Conservation (phyloP, 345 rosid genomes). For the Clarkia xantiana region DNA sequence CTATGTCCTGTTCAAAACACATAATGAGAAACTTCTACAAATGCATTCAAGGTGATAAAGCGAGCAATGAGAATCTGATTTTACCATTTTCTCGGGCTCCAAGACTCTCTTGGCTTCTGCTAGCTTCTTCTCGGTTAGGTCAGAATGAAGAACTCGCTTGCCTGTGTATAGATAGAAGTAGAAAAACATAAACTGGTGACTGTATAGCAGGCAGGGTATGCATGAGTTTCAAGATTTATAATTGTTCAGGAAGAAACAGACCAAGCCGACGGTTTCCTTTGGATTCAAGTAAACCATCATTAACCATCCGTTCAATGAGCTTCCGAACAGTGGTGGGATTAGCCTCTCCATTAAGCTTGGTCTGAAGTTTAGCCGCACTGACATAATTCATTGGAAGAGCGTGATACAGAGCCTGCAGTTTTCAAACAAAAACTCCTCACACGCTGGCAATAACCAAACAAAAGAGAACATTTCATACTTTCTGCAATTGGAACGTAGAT, state of each 20-base stretch:
- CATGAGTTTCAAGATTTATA: not conserved
- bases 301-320: slow-evolving; percentile 55
- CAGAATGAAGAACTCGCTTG: slow-evolving; percentile 71
- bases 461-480: not conserved
- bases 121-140: slow-evolving; percentile 50
- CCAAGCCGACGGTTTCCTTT: slow-evolving; percentile 75
- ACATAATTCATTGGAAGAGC: slow-evolving; percentile 74
- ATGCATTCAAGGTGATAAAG: not conserved
- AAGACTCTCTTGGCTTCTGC: slow-evolving; percentile 59
- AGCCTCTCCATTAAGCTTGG: slow-evolving; percentile 61
- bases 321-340: slow-evolving; percentile 51
- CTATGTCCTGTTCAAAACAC: slow-evolving; percentile 38
- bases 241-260: slow-evolving; percentile 7
- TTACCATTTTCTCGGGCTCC: slow-evolving; percentile 45
- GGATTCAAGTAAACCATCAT: slow-evolving; percentile 69
- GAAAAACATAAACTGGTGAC: not conserved
- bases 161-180: no score
- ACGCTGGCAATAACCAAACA: not conserved
- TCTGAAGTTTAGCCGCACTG: slow-evolving; percentile 57
- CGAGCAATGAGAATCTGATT: not conserved
- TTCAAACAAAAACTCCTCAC: slow-evolving; percentile 2
- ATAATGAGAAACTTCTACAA: not conserved
- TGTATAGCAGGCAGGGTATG: not conserved
- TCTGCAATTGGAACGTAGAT: not conserved
- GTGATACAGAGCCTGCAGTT: slow-evolving; percentile 58